Percentiles rank a stretch among this genome's conserved stretches.
These are phyloP conservation scores for Arthroderma sp. DNA, from an alignment of 2,329 filamentous ascomycete genomes.

Conservation along the genomic window DNA sequence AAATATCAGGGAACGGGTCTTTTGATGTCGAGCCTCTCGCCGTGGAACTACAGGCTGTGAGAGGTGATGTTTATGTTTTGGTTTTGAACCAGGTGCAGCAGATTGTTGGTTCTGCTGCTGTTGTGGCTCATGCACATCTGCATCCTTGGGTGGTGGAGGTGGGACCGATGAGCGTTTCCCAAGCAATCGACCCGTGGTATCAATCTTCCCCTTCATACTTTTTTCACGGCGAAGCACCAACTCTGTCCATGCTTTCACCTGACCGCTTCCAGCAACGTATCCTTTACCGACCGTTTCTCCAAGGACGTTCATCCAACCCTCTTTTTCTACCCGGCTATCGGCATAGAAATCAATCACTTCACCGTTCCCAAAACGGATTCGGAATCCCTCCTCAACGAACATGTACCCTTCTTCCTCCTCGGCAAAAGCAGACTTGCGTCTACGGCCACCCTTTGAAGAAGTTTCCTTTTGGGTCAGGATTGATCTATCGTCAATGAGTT, in stretches of 20 bases:
- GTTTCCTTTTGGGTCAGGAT: slow-evolving; percentile 74
- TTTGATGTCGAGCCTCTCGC: slow-evolving; percentile 25
- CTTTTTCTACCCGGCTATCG: slow-evolving; percentile 74
- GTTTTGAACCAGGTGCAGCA: slow-evolving; percentile 15
- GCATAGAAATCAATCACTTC: slow-evolving; percentile 98
- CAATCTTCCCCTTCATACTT: slow-evolving; percentile 21
- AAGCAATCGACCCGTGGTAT: background rate
- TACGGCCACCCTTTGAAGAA: slow-evolving; percentile 59
- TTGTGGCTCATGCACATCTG: slow-evolving; percentile 8
- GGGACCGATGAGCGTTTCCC: slow-evolving; percentile 1
- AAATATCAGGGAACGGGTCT: slow-evolving; percentile 30
- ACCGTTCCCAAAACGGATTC: slow-evolving; percentile 94
- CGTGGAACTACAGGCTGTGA: slow-evolving; percentile 23
- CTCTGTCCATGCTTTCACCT: slow-evolving; percentile 48
- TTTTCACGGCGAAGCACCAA: slow-evolving; percentile 41
- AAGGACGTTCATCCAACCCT: slow-evolving; percentile 86
- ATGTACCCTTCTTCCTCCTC: slow-evolving; percentile 99
- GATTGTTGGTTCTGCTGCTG: slow-evolving; percentile 12
- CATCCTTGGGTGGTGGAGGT: slow-evolving; percentile 14
- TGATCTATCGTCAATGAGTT: slow-evolving; percentile 83
- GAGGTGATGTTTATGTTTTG: slow-evolving; percentile 28
- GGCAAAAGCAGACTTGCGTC: slow-evolving; percentile 87
- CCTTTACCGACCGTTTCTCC: slow-evolving; percentile 54
- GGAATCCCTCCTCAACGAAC: slow-evolving; percentile 98
- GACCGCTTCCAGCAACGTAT: slow-evolving; percentile 26